phyloP scores from a whole-genome alignment of 2,329 filamentous ascomycete species.

The Scorias spongiosa region DNA sequence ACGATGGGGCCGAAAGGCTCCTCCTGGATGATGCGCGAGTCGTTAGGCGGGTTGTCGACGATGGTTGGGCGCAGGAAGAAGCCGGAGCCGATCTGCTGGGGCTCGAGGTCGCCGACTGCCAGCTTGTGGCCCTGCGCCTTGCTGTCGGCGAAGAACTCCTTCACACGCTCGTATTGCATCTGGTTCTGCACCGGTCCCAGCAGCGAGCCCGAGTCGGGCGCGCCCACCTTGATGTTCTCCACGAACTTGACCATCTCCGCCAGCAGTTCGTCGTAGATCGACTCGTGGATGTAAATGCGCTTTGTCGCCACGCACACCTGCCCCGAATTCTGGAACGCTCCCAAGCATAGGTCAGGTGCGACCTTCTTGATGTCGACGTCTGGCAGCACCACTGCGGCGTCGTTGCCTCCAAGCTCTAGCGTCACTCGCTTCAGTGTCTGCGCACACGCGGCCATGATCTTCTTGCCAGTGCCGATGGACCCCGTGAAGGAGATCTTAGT shows the following conservation, averaged over 20 bases:
- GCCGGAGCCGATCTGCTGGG: slow-evolving; percentile 27
- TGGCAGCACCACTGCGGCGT: slow-evolving; percentile 42
- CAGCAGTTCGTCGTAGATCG: slow-evolving; percentile 36
- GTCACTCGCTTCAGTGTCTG: slow-evolving; percentile 46
- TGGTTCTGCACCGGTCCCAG: slow-evolving; percentile 45
- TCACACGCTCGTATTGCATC: slow-evolving; percentile 40
- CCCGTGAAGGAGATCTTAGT: slow-evolving; percentile 52
- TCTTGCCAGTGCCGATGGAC: slow-evolving; percentile 44
- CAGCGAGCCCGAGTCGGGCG: slow-evolving; percentile 25
- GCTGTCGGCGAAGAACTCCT: slow-evolving; percentile 23
- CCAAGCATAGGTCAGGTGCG: slow-evolving; percentile 34
- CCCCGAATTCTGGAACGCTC: slow-evolving; percentile 43
- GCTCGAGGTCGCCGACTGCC: slow-evolving; percentile 34
- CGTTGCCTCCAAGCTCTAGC: slow-evolving; percentile 48
- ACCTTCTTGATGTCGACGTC: slow-evolving; percentile 41
- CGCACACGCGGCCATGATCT: slow-evolving; percentile 41
- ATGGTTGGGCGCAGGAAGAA: slow-evolving; percentile 30
- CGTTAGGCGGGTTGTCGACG: slow-evolving; percentile 30
- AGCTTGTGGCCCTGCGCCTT: slow-evolving; percentile 33
- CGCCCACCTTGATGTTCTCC: slow-evolving; percentile 30
- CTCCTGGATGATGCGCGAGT: slow-evolving; percentile 26
- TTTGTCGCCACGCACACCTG: slow-evolving; percentile 41
- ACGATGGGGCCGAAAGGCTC: slow-evolving; percentile 39
- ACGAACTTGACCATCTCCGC: slow-evolving; percentile 31
- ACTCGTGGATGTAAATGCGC: slow-evolving; percentile 42